Base-by-base conservation (phyloP, 1,284 basidiomycete genomes). In the Cystobasidium slooffiae region DNA sequence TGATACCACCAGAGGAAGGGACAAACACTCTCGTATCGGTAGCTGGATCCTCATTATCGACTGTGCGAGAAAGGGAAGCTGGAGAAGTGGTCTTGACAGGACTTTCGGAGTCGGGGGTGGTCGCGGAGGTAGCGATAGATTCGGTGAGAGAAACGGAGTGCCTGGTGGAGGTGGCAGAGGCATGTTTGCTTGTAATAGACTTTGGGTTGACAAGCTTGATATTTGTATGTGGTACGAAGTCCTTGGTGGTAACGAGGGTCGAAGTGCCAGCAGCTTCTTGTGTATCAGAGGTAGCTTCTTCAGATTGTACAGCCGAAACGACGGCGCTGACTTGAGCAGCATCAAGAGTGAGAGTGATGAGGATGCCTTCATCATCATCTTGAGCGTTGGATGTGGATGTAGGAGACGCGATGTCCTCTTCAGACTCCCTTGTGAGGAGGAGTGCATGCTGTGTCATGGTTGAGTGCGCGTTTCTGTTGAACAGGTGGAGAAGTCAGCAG, bases 241-340 rank as follows among this genome's bases (percentile, higher is more conserved):
- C 16, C 56, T 59, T 22, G 9, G 12, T 39, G 22, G 39, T 46
- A 41, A 31, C 46, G 37, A 44, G 24, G 47, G 7, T 24, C 8
- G 18, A 22, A 8, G 37, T 61, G 10, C 12, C n/a, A 8, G 6
- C 46, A n/a, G 5, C 22, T 51, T 51, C 47, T 6, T 14, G 47
- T 51, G 47, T 16, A 14, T 14, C 14, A 16, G 20, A 20, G 14
- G 47, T 14, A 6, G 46, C 31, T 22, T 14, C 22, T 49, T 63
- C 44, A 46, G 24, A 10, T 41, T 31, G 49, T 24, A 53, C 49
- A 39, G 47, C 64, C 12, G 64, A 52, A n/a, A 66, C 49, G 18
- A 66, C 39, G n/a, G 64, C 64, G 44, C 51, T 66, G 64, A 66
- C 51, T 39, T 66, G 64, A 39, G 64, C 64, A 22, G 64, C 47